phyloP scores from a whole-genome alignment of 2,329 filamentous ascomycete genomes.

The Penicillium griseofulvum region DNA sequence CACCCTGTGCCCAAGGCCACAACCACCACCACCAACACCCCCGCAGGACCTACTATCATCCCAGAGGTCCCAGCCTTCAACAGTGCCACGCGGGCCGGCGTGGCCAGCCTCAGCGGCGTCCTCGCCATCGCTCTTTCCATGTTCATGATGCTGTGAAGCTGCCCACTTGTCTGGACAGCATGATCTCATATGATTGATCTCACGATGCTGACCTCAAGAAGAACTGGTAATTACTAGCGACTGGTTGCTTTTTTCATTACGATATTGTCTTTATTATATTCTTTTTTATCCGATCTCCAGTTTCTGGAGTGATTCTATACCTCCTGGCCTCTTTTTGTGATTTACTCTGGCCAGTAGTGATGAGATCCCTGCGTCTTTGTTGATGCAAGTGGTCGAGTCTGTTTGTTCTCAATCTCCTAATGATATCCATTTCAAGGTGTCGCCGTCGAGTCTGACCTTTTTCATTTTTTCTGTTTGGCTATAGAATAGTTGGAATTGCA shows the following conservation, averaged over 20 bases:
- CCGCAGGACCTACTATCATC: slow-evolving; percentile 3
- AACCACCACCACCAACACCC: neutral
- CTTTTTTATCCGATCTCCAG: neutral
- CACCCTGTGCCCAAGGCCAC: slow-evolving; percentile 3
- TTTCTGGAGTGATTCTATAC: slow-evolving; percentile 6
- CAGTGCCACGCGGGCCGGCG: slow-evolving; percentile 7
- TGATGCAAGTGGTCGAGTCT: neutral
- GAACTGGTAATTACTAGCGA: neutral
- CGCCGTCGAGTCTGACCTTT: neutral
- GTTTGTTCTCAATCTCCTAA: neutral
- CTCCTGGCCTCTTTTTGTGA: slow-evolving; percentile 7
- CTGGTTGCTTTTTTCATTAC: neutral
- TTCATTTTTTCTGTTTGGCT: neutral
- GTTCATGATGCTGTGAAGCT: slow-evolving; percentile 10
- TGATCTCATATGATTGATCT: slow-evolving; percentile 9
- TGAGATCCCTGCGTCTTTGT: neutral
- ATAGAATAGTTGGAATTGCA: neutral
- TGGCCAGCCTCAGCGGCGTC: slow-evolving; percentile 6
- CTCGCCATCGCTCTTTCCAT: slow-evolving; percentile 13
- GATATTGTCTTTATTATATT: slow-evolving; percentile 5
- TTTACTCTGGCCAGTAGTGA: slow-evolving; percentile 5
- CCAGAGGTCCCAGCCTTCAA: slow-evolving; percentile 14
- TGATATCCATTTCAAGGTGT: neutral
- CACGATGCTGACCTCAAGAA: slow-evolving; percentile 4
- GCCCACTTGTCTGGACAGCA: neutral